Conservation (phyloP, 805 yeast species). For the Teunomyces panamensis region DNA sequence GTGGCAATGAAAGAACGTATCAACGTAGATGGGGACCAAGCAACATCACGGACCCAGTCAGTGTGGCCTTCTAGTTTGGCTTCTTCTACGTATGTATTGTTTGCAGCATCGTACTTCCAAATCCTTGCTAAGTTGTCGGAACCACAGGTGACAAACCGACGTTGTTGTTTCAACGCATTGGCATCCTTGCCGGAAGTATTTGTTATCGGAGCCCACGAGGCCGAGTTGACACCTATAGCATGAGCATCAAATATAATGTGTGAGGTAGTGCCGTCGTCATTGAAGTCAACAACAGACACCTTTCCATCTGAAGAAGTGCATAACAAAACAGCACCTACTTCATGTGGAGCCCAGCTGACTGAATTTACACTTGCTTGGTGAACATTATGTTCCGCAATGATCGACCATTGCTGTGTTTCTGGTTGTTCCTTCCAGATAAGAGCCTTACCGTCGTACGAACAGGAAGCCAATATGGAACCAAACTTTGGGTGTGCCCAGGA, state of each 20-base stretch:
- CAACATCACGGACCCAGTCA: conserved; percentile 98
- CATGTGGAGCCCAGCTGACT: conserved; percentile 96
- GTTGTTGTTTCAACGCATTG: conserved; percentile 39
- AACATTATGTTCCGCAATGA: conserved; percentile 78
- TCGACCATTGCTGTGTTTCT: conserved; percentile 82
- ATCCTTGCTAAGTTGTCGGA: conserved; percentile 91
- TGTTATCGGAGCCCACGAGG: conserved; percentile 84
- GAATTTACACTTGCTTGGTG: conserved; percentile 95
- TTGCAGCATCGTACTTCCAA: conserved; percentile 68
- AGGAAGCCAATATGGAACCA: conserved; percentile 90
- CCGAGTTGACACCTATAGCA: conserved; percentile 90
- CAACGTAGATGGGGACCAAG: conserved; percentile 93
- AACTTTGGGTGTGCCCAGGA: conserved; percentile 99
- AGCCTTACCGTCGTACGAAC: conserved; percentile 94
- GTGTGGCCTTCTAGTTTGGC: conserved; percentile 82
- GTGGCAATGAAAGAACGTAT: conserved; percentile 89
- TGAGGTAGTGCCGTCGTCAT: conserved; percentile 79
- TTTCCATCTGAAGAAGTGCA: conserved; percentile 93
- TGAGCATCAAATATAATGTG: conserved; percentile 74
- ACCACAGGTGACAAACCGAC: conserved; percentile 91
- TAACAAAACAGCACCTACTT: conserved; percentile 86
- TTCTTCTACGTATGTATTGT: conserved; percentile 65
- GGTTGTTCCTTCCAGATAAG: conserved; percentile 84
- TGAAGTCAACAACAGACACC: conserved; percentile 85
- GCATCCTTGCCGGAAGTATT: conserved; percentile 24